Conservation (phyloP, 2,329 filamentous ascomycete species). For the Exophiala lecanii-corni region DNA sequence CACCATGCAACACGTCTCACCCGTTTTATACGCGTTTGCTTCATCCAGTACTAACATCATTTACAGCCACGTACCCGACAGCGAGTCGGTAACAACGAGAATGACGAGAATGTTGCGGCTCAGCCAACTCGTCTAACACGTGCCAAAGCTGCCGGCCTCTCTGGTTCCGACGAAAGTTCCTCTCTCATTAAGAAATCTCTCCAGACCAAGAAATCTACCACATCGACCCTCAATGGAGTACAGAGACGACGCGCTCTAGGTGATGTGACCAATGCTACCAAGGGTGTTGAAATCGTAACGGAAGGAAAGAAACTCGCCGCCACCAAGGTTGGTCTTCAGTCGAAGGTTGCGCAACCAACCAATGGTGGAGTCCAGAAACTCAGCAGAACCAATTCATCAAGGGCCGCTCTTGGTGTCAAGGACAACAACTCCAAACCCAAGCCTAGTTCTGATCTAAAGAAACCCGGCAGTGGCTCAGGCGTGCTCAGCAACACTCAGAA, state of each 20-base stretch:
- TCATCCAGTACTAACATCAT: conserved; percentile 38
- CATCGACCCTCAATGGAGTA: conserved; percentile 46
- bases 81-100: conserved; percentile 81
- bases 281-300: conserved; percentile 55
- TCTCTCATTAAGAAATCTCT: conserved; percentile 60
- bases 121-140: conserved; percentile 79
- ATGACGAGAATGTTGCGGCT: conserved; percentile 74
- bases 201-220: conserved; percentile 64
- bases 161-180: conserved; percentile 49
- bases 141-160: conserved; percentile 76
- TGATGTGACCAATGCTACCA: conserved; percentile 93
- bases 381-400: conserved; percentile 55
- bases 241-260: conserved; percentile 76
- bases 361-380: conserved; percentile 75
- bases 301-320: conserved; percentile 69
- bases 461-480: conserved; percentile 67
- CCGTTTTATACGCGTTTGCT: conserved; percentile 9
- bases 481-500: conserved; percentile 61
- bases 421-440: conserved; percentile 58
- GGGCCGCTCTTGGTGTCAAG: conserved; percentile 62
- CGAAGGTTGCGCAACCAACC: conserved; percentile 68
- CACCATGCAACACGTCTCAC: neutral
- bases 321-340: conserved; percentile 64
- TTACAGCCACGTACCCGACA: conserved; percentile 65
- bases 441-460: conserved; percentile 60